These are phyloP conservation scores for Neurospora sp. DNA, from an alignment of 495 filamentous ascomycete genomes.

Conservation along the genomic window DNA sequence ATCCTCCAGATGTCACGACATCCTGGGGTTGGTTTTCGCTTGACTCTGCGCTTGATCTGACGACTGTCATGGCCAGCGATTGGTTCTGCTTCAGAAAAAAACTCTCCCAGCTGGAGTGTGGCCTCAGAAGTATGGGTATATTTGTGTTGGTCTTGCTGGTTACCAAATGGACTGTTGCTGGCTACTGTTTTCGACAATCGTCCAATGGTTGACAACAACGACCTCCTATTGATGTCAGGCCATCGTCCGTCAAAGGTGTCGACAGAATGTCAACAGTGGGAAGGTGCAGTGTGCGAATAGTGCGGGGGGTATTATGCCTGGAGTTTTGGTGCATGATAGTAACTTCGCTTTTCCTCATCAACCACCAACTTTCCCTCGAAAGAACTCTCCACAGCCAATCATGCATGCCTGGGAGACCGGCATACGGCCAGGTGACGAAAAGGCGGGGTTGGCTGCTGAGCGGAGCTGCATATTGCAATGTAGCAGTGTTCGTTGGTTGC, in stretches of 20 bases:
- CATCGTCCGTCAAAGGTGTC: background rate
- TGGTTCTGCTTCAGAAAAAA: background rate
- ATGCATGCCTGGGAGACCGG: too few species aligned
- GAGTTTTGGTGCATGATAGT: too few species aligned
- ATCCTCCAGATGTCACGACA: background rate
- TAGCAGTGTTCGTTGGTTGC: background rate
- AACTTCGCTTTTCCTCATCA: too few species aligned
- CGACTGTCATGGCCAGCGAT: background rate
- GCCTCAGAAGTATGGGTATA: background rate
- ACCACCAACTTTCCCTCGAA: too few species aligned
- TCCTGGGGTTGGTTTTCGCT: background rate
- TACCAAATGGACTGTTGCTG: background rate
- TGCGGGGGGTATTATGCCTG: too few species aligned
- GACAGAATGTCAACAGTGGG: background rate
- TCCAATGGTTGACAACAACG: background rate
- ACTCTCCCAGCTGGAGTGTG: background rate
- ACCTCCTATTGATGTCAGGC: background rate
- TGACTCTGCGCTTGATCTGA: background rate
- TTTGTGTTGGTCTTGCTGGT: background rate
- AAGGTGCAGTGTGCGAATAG: too few species aligned
- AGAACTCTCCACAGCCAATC: too few species aligned
- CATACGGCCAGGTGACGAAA: too few species aligned
- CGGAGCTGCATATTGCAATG: background rate
- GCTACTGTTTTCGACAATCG: background rate
- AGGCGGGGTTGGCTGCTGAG: background rate